A percentile compares a stretch with the other conserved stretches of the same genome.
phyloP scores from a whole-genome alignment of 2,329 filamentous ascomycete species.

The Colletotrichum sp. region DNA sequence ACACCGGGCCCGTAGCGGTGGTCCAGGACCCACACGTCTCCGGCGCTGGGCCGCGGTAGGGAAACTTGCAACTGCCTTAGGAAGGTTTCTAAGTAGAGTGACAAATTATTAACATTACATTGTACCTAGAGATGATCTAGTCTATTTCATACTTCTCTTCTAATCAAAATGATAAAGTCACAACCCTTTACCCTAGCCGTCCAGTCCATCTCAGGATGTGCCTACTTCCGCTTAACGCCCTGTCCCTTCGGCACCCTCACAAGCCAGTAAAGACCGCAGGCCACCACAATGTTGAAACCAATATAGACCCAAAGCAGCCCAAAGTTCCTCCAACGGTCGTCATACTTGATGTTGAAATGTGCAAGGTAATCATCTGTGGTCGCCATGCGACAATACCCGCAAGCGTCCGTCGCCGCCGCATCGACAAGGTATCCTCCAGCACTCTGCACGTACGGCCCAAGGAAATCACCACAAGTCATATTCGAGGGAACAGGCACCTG shows the following conservation, averaged over 20 bases:
- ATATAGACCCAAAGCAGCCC: conserved; percentile 61
- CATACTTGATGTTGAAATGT: conserved; percentile 48
- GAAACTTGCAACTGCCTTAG: too few species aligned
- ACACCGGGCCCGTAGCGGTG: background rate
- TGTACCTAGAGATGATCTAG: background rate
- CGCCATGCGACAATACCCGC: conserved; percentile 46
- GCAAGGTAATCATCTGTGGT: conserved; percentile 43
- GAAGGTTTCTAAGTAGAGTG: background rate
- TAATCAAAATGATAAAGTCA: background rate
- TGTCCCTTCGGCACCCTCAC: conserved; percentile 30
- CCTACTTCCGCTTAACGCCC: background rate
- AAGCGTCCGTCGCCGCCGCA: conserved; percentile 40
- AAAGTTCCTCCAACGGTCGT: conserved; percentile 54
- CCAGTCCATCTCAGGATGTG: background rate
- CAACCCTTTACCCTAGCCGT: background rate
- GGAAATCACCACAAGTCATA: conserved; percentile 20
- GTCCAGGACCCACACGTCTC: background rate
- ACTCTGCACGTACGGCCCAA: conserved; percentile 10
- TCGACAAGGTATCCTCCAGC: conserved; percentile 19
- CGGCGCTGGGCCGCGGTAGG: background rate
- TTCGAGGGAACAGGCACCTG: conserved; percentile 10
- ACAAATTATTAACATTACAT: background rate
- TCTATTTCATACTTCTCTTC: background rate
- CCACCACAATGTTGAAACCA: conserved; percentile 55
- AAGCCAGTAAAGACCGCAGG: conserved; percentile 53